A percentile compares a stretch with the other conserved stretches of the same genome.
phyloP scores from a whole-genome alignment of 139 green algal genomes.

The Trebouxia sp. region DNA sequence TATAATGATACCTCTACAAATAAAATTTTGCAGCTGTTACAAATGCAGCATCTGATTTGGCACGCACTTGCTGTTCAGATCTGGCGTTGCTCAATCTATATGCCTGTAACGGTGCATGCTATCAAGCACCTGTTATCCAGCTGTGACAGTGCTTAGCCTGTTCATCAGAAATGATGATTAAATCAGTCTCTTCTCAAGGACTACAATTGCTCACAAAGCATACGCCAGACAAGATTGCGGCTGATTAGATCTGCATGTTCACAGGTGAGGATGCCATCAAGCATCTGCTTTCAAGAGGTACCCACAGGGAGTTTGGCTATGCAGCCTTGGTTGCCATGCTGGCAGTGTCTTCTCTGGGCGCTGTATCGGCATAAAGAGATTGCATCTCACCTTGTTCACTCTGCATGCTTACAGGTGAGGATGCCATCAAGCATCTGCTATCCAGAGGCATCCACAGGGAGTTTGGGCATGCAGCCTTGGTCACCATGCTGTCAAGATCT shows the following conservation, averaged over 20 bases:
- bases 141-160: constrained; percentile 79
- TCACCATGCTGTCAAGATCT: constrained; percentile 70
- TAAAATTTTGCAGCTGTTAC: too few species aligned
- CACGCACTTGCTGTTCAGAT: too few species aligned
- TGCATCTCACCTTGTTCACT: not conserved
- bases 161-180: too few species aligned
- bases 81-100: too few species aligned
- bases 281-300: constrained; percentile 77
- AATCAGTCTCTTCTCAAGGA: constrained; percentile 49
- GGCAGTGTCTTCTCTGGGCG: too few species aligned
- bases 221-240: too few species aligned
- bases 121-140: constrained; percentile 82
- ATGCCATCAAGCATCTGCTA: constrained; percentile 82
- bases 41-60: too few species aligned
- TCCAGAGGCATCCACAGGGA: constrained; percentile 76
- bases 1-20: not conserved
- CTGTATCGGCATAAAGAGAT: too few species aligned
- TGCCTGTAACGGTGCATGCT: constrained; percentile 69
- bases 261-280: constrained; percentile 86
- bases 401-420: constrained; percentile 69
- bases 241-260: not conserved
- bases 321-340: constrained; percentile 51
- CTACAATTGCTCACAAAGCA: too few species aligned
- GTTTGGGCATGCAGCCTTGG: constrained; percentile 76
- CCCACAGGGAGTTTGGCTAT: constrained; percentile 82